phyloP scores from a whole-genome alignment of 2,329 filamentous ascomycete species.

The Colletotrichum sojae region DNA sequence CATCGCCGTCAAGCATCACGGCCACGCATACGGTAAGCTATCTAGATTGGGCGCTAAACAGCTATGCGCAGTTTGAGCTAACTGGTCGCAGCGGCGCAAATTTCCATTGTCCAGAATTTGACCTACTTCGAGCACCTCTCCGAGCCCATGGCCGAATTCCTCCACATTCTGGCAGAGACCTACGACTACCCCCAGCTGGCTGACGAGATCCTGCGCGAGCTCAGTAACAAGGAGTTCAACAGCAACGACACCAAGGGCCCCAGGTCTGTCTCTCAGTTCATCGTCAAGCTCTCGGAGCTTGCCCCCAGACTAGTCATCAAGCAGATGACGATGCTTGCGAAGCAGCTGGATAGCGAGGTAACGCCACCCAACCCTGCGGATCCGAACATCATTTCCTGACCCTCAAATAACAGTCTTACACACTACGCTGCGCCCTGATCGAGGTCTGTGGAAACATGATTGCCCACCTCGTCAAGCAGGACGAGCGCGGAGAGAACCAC shows the following conservation, averaged over 20 bases:
- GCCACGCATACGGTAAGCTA: conserved; percentile 87
- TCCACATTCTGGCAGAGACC: conserved; percentile 95
- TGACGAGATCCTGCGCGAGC: conserved; percentile 92
- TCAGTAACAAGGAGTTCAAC: conserved; percentile 98
- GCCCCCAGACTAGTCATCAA: conserved; percentile 94
- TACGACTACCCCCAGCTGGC: conserved; percentile 97
- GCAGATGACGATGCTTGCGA: conserved; percentile 95
- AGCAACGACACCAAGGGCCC: conserved; percentile 95
- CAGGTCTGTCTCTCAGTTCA: conserved; percentile 95
- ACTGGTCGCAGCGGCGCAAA: conserved; percentile 83
- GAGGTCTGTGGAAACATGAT: conserved; percentile 98
- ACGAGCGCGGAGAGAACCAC: conserved; percentile 91
- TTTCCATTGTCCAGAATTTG: conserved; percentile 96
- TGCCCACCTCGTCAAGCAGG: conserved; percentile 88
- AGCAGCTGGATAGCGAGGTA: conserved; percentile 95
- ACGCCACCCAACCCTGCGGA: not conserved
- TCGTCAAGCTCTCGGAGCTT: conserved; percentile 92
- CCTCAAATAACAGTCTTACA: conserved; percentile 77
- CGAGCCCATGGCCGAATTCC: conserved; percentile 98
- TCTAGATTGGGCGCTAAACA: conserved; percentile 41
- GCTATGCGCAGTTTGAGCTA: conserved; percentile 44
- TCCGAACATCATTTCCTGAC: not conserved
- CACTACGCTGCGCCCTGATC: conserved; percentile 91
- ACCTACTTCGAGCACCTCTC: conserved; percentile 99
- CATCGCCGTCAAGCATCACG: conserved; percentile 97